These are phyloP conservation scores for Fraxinus anomala DNA, from an alignment of 257 asterid species.

Conservation along the genomic window DNA sequence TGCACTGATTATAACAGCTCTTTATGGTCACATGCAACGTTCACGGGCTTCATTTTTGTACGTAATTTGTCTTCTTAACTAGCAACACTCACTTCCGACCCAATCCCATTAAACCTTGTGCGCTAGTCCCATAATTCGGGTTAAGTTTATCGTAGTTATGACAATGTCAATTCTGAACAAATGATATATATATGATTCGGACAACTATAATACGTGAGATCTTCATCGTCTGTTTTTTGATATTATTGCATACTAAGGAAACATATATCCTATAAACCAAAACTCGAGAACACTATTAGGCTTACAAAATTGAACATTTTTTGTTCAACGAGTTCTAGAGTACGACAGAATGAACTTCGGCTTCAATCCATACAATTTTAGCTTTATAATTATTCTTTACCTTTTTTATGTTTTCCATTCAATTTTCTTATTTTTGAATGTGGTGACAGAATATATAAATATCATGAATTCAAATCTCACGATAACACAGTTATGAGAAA, in stretches of 20 bases:
- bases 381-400: too few species aligned
- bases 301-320: background rate
- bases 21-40: slow-evolving; percentile 74
- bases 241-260: background rate
- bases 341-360: background rate
- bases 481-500: too few species aligned
- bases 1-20: slow-evolving; percentile 63
- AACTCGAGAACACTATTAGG: too few species aligned
- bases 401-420: too few species aligned
- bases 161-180: background rate
- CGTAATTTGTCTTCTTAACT: slow-evolving; percentile 64
- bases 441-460: too few species aligned
- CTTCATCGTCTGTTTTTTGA: background rate
- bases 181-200: background rate
- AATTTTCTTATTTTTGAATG: too few species aligned
- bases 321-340: background rate
- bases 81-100: slow-evolving; percentile 40
- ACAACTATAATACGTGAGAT: background rate
- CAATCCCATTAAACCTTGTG: background rate
- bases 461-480: too few species aligned
- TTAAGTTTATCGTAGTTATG: background rate
- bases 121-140: background rate
- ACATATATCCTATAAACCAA: background rate
- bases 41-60: slow-evolving; percentile 74
- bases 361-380: background rate